Evolutionary conservation across 805 yeast genomes (phyloP).

Genomic region (Monosporozyma yasuniensis): DNA sequence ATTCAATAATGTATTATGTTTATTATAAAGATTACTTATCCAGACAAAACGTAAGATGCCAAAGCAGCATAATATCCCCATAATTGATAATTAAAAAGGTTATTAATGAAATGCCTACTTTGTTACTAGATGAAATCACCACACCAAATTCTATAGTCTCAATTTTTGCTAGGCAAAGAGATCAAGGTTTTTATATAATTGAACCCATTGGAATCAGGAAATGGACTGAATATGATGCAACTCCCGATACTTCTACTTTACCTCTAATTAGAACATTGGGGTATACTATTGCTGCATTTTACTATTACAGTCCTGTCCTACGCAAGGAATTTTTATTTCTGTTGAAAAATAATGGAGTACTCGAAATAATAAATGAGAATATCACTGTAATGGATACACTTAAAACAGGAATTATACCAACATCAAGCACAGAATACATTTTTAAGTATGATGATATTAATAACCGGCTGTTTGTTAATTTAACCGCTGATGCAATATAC

Average conservation of each 20-base stretch:
- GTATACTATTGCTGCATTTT: conserved; percentile 11
- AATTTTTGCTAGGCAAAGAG: neutral
- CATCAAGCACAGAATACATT: neutral
- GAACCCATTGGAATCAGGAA: neutral
- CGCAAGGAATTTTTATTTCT: conserved; percentile 11
- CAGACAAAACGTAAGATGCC: no score
- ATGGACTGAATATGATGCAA: neutral
- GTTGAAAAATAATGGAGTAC: conserved; percentile 14
- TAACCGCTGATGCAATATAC: conserved; percentile 8
- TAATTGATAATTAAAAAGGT: neutral
- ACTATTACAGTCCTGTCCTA: conserved; percentile 9
- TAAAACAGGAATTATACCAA: conserved; percentile 7
- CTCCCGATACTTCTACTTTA: neutral
- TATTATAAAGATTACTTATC: no score
- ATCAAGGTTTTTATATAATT: neutral
- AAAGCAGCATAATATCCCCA: no score
- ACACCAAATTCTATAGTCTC: neutral
- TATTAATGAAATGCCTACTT: neutral
- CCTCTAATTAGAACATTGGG: conserved; percentile 7
- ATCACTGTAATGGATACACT: conserved; percentile 4
- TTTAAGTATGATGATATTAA: conserved; percentile 10
- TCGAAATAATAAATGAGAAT: conserved; percentile 10
- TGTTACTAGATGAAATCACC: neutral
- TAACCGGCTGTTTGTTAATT: conserved; percentile 10
- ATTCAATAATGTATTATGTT: neutral